Evolutionary conservation across 306 rosid species (phyloP).

Genomic region (Ammopiptanthus mongolicus): DNA sequence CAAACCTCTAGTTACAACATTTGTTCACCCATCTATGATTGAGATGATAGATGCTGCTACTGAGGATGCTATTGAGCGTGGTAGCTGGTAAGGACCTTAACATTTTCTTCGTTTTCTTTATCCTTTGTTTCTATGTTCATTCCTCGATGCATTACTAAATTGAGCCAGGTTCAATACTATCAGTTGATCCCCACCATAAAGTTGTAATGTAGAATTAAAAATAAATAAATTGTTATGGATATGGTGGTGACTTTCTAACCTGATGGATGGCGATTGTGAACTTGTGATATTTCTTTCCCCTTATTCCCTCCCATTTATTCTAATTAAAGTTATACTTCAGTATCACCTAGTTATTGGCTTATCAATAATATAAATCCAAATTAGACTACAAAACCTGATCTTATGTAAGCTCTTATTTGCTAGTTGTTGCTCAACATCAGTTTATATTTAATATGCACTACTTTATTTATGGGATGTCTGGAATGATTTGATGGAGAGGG

Average conservation of each 20-base stretch:
- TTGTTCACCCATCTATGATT: slow-evolving; percentile 82
- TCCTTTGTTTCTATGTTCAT: slow-evolving; percentile 1
- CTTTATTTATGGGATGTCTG: neutral
- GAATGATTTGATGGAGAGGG: neutral
- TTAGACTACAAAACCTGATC: neutral
- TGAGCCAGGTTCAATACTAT: neutral
- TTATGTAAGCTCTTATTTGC: neutral
- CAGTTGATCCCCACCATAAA: neutral
- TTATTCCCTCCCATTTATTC: neutral
- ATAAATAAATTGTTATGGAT: neutral
- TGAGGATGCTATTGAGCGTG: slow-evolving; percentile 84
- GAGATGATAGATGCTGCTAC: slow-evolving; percentile 93
- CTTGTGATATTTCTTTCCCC: neutral
- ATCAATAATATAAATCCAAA: neutral
- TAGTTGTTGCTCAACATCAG: slow-evolving; percentile 1
- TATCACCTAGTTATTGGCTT: neutral
- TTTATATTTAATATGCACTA: neutral
- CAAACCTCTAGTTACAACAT: slow-evolving; percentile 68
- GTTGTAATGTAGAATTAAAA: neutral
- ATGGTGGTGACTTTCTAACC: neutral
- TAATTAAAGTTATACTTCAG: neutral
- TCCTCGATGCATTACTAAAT: neutral
- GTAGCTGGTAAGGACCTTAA: slow-evolving; percentile 70
- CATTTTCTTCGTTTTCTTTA: neutral
- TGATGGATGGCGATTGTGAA: neutral